Conservation (phyloP, 2,329 filamentous ascomycete genomes). For the Thelonectria olida region DNA sequence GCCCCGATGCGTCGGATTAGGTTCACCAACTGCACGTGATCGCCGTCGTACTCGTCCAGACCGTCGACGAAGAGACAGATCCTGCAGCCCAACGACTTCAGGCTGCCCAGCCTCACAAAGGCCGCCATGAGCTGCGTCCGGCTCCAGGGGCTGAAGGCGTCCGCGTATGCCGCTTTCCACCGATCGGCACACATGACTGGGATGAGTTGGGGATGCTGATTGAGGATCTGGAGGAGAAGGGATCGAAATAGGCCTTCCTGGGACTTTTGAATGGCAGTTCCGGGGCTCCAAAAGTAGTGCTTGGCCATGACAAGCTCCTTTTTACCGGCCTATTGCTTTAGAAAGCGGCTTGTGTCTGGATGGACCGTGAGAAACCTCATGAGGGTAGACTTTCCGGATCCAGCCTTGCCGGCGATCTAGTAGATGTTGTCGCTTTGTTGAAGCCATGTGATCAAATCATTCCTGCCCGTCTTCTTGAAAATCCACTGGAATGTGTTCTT, state of each 20-base stretch:
- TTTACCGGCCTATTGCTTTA: too few relatives aligned
- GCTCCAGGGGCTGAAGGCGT: too few relatives aligned
- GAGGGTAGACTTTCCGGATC: slow-evolving; percentile 34
- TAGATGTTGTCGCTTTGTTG: too few relatives aligned
- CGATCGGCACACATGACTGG: too few relatives aligned
- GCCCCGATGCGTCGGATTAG: too few relatives aligned
- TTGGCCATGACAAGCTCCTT: slow-evolving; percentile 10
- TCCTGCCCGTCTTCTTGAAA: too few relatives aligned
- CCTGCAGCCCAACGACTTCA: too few relatives aligned
- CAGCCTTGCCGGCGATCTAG: slow-evolving; percentile 48
- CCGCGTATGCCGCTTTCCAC: too few relatives aligned
- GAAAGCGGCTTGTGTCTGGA: not conserved
- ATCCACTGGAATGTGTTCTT: too few relatives aligned
- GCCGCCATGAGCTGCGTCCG: too few relatives aligned
- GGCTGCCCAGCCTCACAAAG: too few relatives aligned
- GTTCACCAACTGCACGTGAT: slow-evolving; percentile 21
- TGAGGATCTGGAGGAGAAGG: slow-evolving; percentile 14
- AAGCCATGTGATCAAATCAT: too few relatives aligned
- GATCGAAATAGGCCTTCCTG: slow-evolving; percentile 17
- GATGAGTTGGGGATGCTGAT: not conserved
- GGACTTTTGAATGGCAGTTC: slow-evolving; percentile 24
- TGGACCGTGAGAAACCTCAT: slow-evolving; percentile 19
- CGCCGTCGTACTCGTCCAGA: slow-evolving; percentile 26
- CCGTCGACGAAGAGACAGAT: not conserved
- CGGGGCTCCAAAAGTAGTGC: slow-evolving; percentile 25